phyloP scores from a whole-genome alignment of 495 filamentous ascomycete species.

The Astrothelium macrocarpum region DNA sequence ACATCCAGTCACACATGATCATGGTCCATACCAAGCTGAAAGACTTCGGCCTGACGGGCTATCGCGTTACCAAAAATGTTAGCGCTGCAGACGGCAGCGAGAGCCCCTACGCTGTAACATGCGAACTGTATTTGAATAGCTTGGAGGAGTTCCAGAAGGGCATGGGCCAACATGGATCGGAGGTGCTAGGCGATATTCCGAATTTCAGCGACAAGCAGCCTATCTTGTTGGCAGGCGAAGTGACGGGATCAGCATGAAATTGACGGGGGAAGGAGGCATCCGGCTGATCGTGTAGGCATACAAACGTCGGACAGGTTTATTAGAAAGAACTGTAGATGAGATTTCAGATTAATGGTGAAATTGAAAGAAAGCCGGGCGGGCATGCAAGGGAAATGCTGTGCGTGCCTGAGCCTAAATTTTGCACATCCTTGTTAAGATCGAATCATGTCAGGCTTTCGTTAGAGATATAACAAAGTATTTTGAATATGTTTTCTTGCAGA shows the following conservation, averaged over 20 bases:
- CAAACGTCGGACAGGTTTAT: too few species aligned
- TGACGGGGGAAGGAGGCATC: too few species aligned
- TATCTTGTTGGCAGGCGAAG: constrained; percentile 12
- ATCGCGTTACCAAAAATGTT: constrained; percentile 17
- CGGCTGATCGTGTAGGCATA: too few species aligned
- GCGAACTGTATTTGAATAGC: constrained; percentile 16
- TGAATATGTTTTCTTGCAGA: background rate
- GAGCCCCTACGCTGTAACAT: constrained; percentile 14
- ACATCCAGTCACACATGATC: constrained; percentile 22
- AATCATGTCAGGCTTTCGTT: too few species aligned
- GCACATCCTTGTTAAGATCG: too few species aligned
- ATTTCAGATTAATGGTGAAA: too few species aligned
- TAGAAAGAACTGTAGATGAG: too few species aligned
- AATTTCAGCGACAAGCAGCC: constrained; percentile 25
- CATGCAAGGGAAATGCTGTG: too few species aligned
- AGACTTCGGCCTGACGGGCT: constrained; percentile 16
- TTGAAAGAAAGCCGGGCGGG: too few species aligned
- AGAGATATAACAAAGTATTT: background rate
- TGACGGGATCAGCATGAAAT: constrained; percentile 12
- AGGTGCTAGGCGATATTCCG: constrained; percentile 20
- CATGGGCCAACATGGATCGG: background rate
- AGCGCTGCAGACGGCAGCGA: constrained; percentile 10
- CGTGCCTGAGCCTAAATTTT: too few species aligned
- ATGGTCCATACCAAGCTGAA: constrained; percentile 14
- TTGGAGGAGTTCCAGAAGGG: constrained; percentile 19